phyloP scores from a whole-genome alignment of 352 stramenopile species.

The Peronospora belbahrii region DNA sequence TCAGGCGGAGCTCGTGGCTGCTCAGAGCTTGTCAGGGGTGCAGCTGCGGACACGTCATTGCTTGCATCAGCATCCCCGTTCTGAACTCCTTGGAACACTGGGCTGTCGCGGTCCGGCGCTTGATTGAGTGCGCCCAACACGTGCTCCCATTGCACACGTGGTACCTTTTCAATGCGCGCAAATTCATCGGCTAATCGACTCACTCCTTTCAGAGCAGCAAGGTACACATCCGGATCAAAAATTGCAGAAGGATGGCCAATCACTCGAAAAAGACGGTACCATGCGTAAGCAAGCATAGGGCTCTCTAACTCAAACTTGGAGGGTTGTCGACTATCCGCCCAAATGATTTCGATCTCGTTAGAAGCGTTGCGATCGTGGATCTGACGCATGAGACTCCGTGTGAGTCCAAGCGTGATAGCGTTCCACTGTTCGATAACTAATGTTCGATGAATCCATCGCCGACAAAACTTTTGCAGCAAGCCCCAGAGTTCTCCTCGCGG shows the following conservation, averaged over 20 bases:
- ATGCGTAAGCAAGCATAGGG: constrained; percentile 70
- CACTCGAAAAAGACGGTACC: constrained; percentile 76
- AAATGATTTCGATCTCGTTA: constrained; percentile 67
- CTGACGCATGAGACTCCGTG: constrained; percentile 64
- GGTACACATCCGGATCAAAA: constrained; percentile 76
- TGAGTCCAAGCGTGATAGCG: constrained; percentile 60
- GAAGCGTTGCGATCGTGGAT: constrained; percentile 41
- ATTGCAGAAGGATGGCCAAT: constrained; percentile 79
- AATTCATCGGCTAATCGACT: constrained; percentile 73
- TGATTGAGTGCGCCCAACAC: constrained; percentile 61
- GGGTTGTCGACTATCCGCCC: constrained; percentile 52
- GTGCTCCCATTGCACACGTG: constrained; percentile 65
- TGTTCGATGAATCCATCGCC: constrained; percentile 77
- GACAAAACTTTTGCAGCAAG: constrained; percentile 81
- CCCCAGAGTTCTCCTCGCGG: constrained; percentile 69
- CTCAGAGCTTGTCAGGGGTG: constrained; percentile 8
- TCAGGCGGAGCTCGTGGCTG: constrained; percentile 65
- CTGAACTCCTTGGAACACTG: constrained; percentile 38
- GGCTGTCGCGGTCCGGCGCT: constrained; percentile 32
- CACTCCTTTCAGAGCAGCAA: constrained; percentile 77
- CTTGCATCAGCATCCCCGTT: constrained; percentile 24
- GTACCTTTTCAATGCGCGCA: constrained; percentile 54
- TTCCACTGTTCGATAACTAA: constrained; percentile 88
- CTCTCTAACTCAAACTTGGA: constrained; percentile 73
- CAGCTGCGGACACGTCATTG: constrained; percentile 12